These are phyloP conservation scores for Blastomyces emzantsi DNA, from an alignment of 2,329 filamentous ascomycete species.

Conservation along the genomic window DNA sequence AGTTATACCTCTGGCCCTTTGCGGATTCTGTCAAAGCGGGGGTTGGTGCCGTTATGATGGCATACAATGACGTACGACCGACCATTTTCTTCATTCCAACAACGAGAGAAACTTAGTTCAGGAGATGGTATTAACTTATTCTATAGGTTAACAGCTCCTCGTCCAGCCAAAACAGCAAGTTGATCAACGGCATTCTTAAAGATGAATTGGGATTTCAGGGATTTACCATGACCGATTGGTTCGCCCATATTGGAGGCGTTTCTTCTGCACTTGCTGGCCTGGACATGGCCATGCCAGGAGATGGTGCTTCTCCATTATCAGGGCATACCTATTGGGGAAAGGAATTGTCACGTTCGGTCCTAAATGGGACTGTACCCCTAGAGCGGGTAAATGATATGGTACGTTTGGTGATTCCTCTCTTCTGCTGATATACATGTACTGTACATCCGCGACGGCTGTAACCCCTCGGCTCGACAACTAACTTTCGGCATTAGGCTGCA, in stretches of 20 bases:
- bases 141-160: slow-evolving; percentile 55
- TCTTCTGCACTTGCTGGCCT: slow-evolving; percentile 53
- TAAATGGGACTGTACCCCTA: slow-evolving; percentile 51
- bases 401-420: slow-evolving; percentile 7
- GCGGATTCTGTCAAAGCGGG: slow-evolving; percentile 42
- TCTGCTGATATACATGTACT: neutral
- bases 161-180: slow-evolving; percentile 57
- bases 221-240: slow-evolving; percentile 62
- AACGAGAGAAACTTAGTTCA: neutral
- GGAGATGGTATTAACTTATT: neutral
- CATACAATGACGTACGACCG: slow-evolving; percentile 35
- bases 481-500: slow-evolving; percentile 36
- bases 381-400: slow-evolving; percentile 47
- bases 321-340: slow-evolving; percentile 48
- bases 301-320: slow-evolving; percentile 44
- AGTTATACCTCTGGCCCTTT: slow-evolving; percentile 43
- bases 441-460: neutral
- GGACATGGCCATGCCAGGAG: slow-evolving; percentile 63
- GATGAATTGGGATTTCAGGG: slow-evolving; percentile 67
- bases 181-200: slow-evolving; percentile 61
- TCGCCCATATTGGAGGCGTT: slow-evolving; percentile 52
- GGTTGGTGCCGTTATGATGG: slow-evolving; percentile 39
- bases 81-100: neutral
- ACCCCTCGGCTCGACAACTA: neutral
- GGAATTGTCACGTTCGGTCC: slow-evolving; percentile 45